phyloP scores from a whole-genome alignment of 208 protist genomes.

The Trichomonas gallinae region DNA sequence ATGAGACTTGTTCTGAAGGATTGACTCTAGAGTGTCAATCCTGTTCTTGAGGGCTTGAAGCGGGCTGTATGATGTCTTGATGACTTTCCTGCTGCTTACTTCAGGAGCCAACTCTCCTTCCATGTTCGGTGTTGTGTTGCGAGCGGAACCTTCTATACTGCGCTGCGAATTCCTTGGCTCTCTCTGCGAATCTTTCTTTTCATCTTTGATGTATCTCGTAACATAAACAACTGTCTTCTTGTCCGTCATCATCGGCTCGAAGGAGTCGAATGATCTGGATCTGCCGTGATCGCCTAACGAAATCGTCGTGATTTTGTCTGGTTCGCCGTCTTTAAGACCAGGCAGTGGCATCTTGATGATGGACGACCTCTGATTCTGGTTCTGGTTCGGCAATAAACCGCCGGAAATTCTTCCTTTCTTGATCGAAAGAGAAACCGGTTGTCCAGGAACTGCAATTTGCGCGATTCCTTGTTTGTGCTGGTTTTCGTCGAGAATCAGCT shows the following conservation, averaged over 20 bases:
- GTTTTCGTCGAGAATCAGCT: neutral
- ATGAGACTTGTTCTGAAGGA: neutral
- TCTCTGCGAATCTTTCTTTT: neutral
- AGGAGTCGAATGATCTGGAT: neutral
- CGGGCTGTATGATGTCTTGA: neutral
- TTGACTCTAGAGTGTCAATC: neutral
- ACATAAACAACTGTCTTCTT: neutral
- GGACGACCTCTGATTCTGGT: neutral
- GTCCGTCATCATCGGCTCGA: neutral
- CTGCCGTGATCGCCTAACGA: neutral
- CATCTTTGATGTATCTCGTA: neutral
- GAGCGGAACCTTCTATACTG: neutral
- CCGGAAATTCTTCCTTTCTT: neutral
- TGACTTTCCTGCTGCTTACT: neutral
- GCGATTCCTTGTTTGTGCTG: neutral
- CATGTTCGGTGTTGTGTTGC: neutral
- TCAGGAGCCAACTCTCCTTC: neutral
- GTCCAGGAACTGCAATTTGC: neutral
- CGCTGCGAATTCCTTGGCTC: neutral
- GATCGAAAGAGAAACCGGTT: neutral
- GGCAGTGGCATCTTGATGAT: neutral
- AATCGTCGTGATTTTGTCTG: neutral
- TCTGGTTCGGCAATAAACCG: too few relatives aligned
- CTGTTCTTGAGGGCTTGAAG: neutral
- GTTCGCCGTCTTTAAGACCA: neutral